Evolutionary conservation across 1,284 basidiomycete genomes (phyloP), one percentile per base, ranked within the genome.

Genomic region (Cryptococcus depauperatus): DNA sequence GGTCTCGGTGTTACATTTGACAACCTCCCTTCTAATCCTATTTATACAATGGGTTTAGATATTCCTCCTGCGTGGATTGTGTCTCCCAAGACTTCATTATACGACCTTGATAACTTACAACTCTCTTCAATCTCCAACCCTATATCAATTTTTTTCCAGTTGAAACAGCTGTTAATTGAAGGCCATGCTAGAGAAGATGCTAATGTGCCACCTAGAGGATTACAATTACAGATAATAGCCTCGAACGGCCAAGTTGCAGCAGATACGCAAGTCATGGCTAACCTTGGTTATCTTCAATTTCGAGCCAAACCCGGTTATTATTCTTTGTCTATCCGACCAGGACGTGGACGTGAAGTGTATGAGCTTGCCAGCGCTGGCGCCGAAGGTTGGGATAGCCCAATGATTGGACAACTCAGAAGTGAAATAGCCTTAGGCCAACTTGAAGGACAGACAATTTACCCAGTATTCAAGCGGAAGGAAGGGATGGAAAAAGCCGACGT

Each of bases 91-190:
- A 82, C 90, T 60, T 86, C 91, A 0, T 75, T 85, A 0, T 88
- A 95, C 55, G 93, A 98, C 66, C 79, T 98, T 21, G 95, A 98
- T 73, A 98, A 98, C 63, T 85, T 98, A 46, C 84, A 91, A 34
- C 78, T 97, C 6, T 76, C 77, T 23, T 79, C 85, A 40, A 73
- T 76, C 14, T 49, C 51, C 38, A 51, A 57, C 3, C 68, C 41
- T 75, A 83, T 44, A 5, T 76, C 96, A n/a, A 79, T 86, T 46
- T 84, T 84, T 0, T 96, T 93, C 72, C 80, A 84, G 46, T 80
- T 98, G 9, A 89, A 95, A 61, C 85, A 89, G 56, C 77, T 98
- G 19, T 82, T 97, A 28, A 78, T 97, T 37, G 92, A 96, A 64
- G 93, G 95, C 1, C 91, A 97, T 60, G 89, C 88, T 0, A 79